Base-by-base conservation (phyloP, 2,329 filamentous ascomycete species). In the Aureobasidium sp. region DNA sequence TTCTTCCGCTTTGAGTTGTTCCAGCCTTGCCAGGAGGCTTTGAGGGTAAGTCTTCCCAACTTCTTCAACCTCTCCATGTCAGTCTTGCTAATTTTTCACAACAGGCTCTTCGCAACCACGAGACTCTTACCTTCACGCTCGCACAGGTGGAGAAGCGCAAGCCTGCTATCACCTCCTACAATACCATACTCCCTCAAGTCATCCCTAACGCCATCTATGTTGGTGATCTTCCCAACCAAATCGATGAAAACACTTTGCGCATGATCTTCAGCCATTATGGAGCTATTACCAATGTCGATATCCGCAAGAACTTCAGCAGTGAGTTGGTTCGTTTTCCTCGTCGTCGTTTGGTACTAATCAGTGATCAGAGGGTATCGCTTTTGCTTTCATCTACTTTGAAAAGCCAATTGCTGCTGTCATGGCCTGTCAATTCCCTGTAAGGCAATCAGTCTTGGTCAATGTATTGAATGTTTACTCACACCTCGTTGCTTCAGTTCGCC, bases 1-100 rank as follows among this genome's bases (percentile, higher is more conserved):
- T 72, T 67, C 64, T 64, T 68, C 34, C 65, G 62, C n/a, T 72
- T 71, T 57, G 62, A 59, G 10, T 67, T 66, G 54, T 72, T 67
- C 49, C 66, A 70, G 44, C 66, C 67, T 36, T 70, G 68, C 50
- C 67, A 68, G 30, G 68, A 71, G 48, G 70, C 70, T 10, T 50
- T 65, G 45, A 57, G 62, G 25, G 69, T 69, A 64, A 48, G 61
- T 13, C 21, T 76, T 49, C 16, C 25, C 9, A 7, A 25, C 29
- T 42, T 36, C n/a, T 44, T 16, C 44, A 6, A 7, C 9, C 14
- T 25, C 1, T 9, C n/a, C 21, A 8, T 7, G 10, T 3, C 21
- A 41, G 3, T 10, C 13, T 44, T 25, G 36, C 45, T 59, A 36
- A 59, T 9, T 37, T 21, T 13, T 11, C 30, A 13, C 4, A 3